Percentiles rank a stretch among this genome's conserved stretches.
Conservation (phyloP, 495 filamentous ascomycete genomes). For the Penicillium arizonense region DNA sequence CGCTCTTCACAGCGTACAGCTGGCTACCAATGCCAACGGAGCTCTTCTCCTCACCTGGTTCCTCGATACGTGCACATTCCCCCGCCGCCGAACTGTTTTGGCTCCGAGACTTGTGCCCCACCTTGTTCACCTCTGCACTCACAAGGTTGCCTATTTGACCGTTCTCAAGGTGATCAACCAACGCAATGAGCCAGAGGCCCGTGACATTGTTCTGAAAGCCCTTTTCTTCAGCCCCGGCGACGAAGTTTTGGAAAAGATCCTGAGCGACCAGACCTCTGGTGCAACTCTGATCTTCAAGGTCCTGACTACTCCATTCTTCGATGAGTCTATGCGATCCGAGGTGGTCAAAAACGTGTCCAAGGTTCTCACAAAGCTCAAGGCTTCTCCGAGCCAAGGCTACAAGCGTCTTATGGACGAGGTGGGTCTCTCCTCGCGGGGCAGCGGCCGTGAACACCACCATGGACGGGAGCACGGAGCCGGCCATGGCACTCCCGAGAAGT, state of each 20-base stretch:
- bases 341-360: slow-evolving; percentile 89
- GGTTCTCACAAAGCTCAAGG: slow-evolving; percentile 87
- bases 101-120: slow-evolving; percentile 92
- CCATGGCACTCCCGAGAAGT: slow-evolving; percentile 41
- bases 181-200: slow-evolving; percentile 87
- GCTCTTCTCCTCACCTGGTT: slow-evolving; percentile 96
- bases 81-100: slow-evolving; percentile 84
- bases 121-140: slow-evolving; percentile 94
- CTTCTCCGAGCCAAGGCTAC: slow-evolving; percentile 91
- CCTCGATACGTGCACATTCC: slow-evolving; percentile 96
- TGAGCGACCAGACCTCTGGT: slow-evolving; percentile 87
- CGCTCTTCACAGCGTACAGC: slow-evolving; percentile 91
- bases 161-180: slow-evolving; percentile 99
- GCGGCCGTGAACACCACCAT: slow-evolving; percentile 46
- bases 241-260: slow-evolving; percentile 82
- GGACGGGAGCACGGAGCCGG: slow-evolving; percentile 41
- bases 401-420: slow-evolving; percentile 99
- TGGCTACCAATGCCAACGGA: slow-evolving; percentile 95
- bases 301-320: slow-evolving; percentile 94
- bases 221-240: slow-evolving; percentile 93
- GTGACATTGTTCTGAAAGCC: slow-evolving; percentile 88
- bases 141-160: slow-evolving; percentile 97
- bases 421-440: slow-evolving; percentile 68
- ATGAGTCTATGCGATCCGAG: slow-evolving; percentile 82
- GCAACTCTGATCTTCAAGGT: slow-evolving; percentile 98